phyloP scores from a whole-genome alignment of 2,329 filamentous ascomycete genomes.

The Nothophaeocryptopus gaeumannii region DNA sequence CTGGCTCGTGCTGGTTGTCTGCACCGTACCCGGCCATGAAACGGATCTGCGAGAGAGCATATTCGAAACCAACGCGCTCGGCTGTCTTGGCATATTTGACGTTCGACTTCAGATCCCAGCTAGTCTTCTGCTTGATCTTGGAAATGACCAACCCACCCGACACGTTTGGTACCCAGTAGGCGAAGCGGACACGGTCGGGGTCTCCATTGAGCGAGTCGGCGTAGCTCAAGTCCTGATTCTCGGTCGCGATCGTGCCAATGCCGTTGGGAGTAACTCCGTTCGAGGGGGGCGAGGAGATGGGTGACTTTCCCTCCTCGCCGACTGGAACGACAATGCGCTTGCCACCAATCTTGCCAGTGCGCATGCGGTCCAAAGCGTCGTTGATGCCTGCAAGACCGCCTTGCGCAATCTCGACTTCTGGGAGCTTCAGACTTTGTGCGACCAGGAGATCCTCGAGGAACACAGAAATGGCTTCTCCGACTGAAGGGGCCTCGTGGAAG shows the following conservation, averaged over 20 bases:
- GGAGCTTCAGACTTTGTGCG: conserved; percentile 53
- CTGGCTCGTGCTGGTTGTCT: conserved; percentile 52
- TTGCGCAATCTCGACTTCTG: conserved; percentile 63
- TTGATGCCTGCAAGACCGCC: conserved; percentile 67
- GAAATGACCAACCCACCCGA: conserved; percentile 54
- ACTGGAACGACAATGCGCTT: conserved; percentile 63
- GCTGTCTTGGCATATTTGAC: conserved; percentile 50
- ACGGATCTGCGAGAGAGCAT: conserved; percentile 52
- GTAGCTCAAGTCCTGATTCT: conserved; percentile 29
- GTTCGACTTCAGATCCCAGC: conserved; percentile 51
- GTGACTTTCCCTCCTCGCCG: conserved; percentile 23
- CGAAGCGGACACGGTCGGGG: conserved; percentile 47
- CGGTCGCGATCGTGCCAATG: conserved; percentile 15
- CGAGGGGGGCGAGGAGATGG: conserved; percentile 6
- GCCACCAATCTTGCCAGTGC: conserved; percentile 64
- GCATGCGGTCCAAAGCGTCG: conserved; percentile 62
- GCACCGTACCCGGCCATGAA: conserved; percentile 49
- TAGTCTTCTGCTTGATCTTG: conserved; percentile 51
- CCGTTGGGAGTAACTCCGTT: conserved; percentile 20
- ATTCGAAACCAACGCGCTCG: conserved; percentile 51
- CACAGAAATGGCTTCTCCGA: conserved; percentile 61
- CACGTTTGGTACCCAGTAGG: conserved; percentile 56
- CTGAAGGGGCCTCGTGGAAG: conserved; percentile 64
- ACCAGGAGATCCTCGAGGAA: conserved; percentile 68
- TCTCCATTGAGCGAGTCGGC: conserved; percentile 43